A percentile compares a stretch with the other conserved stretches of the same genome.
phyloP scores from a whole-genome alignment of 1,139 yeast genomes.

The Nadsonia starkeyi-henricii region DNA sequence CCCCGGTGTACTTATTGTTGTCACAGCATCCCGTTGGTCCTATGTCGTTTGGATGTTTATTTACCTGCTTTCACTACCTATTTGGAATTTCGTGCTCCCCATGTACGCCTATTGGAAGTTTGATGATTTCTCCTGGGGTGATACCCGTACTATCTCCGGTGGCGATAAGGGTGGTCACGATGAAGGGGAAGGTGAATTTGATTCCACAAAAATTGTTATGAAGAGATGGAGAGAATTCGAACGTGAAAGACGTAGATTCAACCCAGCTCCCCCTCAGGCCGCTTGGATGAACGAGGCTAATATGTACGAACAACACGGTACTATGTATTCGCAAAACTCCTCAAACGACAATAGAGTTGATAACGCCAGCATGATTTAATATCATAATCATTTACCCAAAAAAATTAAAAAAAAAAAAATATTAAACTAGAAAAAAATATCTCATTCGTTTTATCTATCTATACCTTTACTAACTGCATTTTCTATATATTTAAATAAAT shows the following conservation, averaged over 20 bases:
- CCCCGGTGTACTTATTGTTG: conserved; percentile 77
- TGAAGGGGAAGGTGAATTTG: conserved; percentile 65
- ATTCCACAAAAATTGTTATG: conserved; percentile 75
- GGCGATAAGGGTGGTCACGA: conserved; percentile 56
- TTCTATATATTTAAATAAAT: no score
- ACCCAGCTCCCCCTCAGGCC: conserved; percentile 9
- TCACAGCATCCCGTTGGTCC: conserved; percentile 68
- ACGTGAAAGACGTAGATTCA: conserved; percentile 31
- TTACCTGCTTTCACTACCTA: conserved; percentile 71
- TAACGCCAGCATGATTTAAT: background rate
- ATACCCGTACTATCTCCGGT: conserved; percentile 75
- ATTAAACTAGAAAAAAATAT: no score
- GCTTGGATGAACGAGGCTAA: conserved; percentile 7
- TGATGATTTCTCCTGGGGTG: conserved; percentile 98
- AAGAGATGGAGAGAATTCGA: conserved; percentile 93
- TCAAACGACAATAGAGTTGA: background rate
- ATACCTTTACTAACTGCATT: no score
- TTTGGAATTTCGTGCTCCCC: conserved; percentile 92
- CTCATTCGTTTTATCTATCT: no score
- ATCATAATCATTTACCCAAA: no score
- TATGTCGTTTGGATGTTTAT: conserved; percentile 74
- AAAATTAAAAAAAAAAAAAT: no score
- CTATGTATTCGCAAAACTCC: background rate
- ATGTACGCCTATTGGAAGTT: conserved; percentile 89
- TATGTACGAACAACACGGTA: background rate